These are phyloP conservation scores for Dactylella cylindrospora DNA, from an alignment of 2,329 filamentous ascomycete genomes.

Conservation along the genomic window DNA sequence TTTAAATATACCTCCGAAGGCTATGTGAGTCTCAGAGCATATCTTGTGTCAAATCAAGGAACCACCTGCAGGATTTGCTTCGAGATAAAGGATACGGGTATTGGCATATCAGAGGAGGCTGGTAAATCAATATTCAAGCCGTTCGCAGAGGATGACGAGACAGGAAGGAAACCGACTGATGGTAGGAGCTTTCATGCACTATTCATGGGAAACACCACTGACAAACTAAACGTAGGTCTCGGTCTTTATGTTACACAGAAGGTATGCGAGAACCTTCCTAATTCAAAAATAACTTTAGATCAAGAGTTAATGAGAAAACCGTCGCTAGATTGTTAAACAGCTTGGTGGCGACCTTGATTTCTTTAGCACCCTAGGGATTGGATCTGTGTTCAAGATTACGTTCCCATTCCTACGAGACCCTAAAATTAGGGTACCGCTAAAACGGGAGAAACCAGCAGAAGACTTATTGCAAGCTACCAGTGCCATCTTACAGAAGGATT, in stretches of 20 bases:
- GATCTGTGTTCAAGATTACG: slow-evolving; percentile 38
- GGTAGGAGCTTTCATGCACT: slow-evolving; percentile 5
- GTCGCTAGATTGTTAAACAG: slow-evolving; percentile 42
- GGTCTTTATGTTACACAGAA: slow-evolving; percentile 38
- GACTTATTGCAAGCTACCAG: slow-evolving; percentile 34
- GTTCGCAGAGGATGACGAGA: slow-evolving; percentile 42
- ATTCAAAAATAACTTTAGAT: neutral
- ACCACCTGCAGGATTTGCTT: slow-evolving; percentile 30
- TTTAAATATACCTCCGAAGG: slow-evolving; percentile 48
- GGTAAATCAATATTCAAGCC: slow-evolving; percentile 45
- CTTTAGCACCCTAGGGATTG: slow-evolving; percentile 39
- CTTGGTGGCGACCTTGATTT: slow-evolving; percentile 36
- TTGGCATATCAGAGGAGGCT: slow-evolving; percentile 46
- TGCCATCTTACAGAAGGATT: slow-evolving; percentile 33
- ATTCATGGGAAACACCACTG: neutral
- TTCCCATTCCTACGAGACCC: slow-evolving; percentile 28
- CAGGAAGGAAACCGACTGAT: slow-evolving; percentile 30
- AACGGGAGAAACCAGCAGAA: slow-evolving; percentile 20
- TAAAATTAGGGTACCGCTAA: slow-evolving; percentile 13
- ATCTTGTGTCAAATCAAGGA: slow-evolving; percentile 30
- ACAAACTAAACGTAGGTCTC: slow-evolving; percentile 15
- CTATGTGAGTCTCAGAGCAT: slow-evolving; percentile 45
- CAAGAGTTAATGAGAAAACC: neutral
- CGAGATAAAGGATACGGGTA: slow-evolving; percentile 46
- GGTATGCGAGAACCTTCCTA: neutral